Evolutionary conservation across 805 yeast species (phyloP).

Genomic region (Zygosaccharomyces bailii): DNA sequence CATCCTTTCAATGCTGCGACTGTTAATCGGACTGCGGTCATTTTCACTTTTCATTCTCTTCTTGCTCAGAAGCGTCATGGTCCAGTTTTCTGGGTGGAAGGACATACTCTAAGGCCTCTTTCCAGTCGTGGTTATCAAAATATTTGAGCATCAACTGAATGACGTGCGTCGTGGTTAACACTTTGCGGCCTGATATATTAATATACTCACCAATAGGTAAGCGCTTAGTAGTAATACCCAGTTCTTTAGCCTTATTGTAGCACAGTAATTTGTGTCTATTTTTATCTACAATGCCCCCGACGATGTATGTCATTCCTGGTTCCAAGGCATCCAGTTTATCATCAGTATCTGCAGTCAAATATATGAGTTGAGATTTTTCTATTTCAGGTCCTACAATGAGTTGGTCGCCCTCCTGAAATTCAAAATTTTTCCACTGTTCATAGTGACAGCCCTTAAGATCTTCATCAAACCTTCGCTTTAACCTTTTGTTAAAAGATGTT

Average conservation of each 20-base stretch:
- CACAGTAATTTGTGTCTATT: slow-evolving; percentile 83
- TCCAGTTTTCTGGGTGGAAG: slow-evolving; percentile 73
- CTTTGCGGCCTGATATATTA: slow-evolving; percentile 78
- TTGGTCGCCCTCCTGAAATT: slow-evolving; percentile 43
- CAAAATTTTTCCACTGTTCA: slow-evolving; percentile 63
- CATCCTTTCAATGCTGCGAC: too few relatives aligned
- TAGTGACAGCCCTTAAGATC: slow-evolving; percentile 53
- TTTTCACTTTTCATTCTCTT: neutral
- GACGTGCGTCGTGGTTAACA: slow-evolving; percentile 93
- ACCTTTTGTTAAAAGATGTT: slow-evolving; percentile 60
- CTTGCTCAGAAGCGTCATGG: slow-evolving; percentile 1
- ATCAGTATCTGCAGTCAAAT: slow-evolving; percentile 85
- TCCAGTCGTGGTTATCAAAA: slow-evolving; percentile 81
- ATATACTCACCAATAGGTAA: slow-evolving; percentile 87
- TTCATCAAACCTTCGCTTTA: slow-evolving; percentile 66
- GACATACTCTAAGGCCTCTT: slow-evolving; percentile 76
- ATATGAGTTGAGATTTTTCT: slow-evolving; percentile 48
- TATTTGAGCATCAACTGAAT: slow-evolving; percentile 79
- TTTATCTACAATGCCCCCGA: slow-evolving; percentile 96
- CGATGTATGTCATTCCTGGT: slow-evolving; percentile 70
- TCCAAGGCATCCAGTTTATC: slow-evolving; percentile 61
- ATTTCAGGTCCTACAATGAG: slow-evolving; percentile 34
- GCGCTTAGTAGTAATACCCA: slow-evolving; percentile 69
- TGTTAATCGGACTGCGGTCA: neutral
- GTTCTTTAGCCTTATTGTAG: slow-evolving; percentile 68